Percentiles rank a stretch among this genome's conserved stretches.
Conservation (phyloP, 495 filamentous ascomycete species). For the Chlorociboria aeruginascens region DNA sequence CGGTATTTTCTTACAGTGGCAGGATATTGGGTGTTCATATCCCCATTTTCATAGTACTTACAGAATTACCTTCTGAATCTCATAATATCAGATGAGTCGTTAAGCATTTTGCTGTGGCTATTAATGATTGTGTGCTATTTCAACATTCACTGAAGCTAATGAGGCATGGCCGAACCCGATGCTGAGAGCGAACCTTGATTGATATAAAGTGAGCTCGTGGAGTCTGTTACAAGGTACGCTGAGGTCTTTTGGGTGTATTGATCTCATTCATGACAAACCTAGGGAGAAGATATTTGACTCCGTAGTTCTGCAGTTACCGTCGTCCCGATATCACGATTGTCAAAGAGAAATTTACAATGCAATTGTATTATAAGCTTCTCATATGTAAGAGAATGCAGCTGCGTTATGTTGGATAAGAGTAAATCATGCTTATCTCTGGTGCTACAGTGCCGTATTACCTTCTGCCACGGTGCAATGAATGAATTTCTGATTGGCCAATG, state of each 20-base stretch:
- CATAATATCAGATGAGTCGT: background rate
- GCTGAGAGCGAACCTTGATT: conserved; percentile 15
- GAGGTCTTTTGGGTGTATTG: conserved; percentile 25
- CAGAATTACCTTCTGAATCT: conserved; percentile 2
- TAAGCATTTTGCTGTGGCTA: conserved; percentile 24
- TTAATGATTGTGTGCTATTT: conserved; percentile 24
- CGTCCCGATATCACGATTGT: too few relatives aligned
- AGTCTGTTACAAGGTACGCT: conserved; percentile 18
- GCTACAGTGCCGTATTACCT: too few relatives aligned
- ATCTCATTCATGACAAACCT: conserved; percentile 22
- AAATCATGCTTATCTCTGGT: too few relatives aligned
- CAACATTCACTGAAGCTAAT: conserved; percentile 20
- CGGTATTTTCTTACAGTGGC: conserved; percentile 30
- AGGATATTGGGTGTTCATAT: conserved; percentile 18
- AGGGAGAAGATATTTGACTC: conserved; percentile 15
- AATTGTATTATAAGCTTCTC: too few relatives aligned
- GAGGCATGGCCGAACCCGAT: conserved; percentile 21
- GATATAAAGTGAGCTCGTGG: conserved; percentile 20
- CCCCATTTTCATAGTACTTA: conserved; percentile 12
- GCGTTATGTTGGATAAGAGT: too few relatives aligned
- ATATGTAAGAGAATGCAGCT: too few relatives aligned
- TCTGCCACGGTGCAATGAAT: too few relatives aligned
- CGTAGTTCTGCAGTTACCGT: background rate
- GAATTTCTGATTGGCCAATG: too few relatives aligned
- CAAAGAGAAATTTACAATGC: too few relatives aligned